Evolutionary conservation across 1,284 basidiomycete genomes (phyloP).

Genomic region (Clitocybe nebularis): DNA sequence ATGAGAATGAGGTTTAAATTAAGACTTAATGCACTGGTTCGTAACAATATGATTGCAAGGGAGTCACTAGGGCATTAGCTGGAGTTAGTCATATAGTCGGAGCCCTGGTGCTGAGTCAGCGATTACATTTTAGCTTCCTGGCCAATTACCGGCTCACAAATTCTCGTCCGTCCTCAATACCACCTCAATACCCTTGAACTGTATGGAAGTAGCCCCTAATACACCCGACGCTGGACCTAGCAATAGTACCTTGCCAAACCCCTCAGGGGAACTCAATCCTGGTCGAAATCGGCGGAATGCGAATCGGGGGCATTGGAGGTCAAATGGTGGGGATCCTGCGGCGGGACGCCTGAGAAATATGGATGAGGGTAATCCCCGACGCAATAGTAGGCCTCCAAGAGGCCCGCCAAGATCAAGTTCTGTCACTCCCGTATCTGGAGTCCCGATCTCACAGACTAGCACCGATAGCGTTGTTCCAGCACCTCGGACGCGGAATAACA

Average conservation of each 20-base stretch:
- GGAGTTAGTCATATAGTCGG: no score
- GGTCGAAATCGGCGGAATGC: neutral
- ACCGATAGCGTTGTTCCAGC: neutral
- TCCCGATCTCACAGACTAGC: neutral
- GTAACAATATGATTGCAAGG: no score
- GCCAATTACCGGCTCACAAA: no score
- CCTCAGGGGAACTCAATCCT: neutral
- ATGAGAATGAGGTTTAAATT: no score
- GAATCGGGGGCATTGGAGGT: neutral
- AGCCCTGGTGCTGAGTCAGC: no score
- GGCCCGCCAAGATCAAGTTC: slow-evolving; percentile 9
- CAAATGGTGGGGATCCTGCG: neutral
- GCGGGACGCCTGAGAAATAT: slow-evolving; percentile 7
- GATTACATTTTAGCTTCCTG: no score
- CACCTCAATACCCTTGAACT: no score
- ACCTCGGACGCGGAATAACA: slow-evolving; percentile 5
- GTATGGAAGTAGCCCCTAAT: neutral
- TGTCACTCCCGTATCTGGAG: slow-evolving; percentile 4
- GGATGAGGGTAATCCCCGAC: slow-evolving; percentile 5
- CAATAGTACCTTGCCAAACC: neutral
- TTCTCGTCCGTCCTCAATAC: no score
- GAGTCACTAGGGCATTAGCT: no score
- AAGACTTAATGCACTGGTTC: no score
- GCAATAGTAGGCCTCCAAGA: slow-evolving; percentile 5
- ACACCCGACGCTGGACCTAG: neutral